Conservation (phyloP, 768 basidiomycete species). For the Xerocomus spinulosus region DNA sequence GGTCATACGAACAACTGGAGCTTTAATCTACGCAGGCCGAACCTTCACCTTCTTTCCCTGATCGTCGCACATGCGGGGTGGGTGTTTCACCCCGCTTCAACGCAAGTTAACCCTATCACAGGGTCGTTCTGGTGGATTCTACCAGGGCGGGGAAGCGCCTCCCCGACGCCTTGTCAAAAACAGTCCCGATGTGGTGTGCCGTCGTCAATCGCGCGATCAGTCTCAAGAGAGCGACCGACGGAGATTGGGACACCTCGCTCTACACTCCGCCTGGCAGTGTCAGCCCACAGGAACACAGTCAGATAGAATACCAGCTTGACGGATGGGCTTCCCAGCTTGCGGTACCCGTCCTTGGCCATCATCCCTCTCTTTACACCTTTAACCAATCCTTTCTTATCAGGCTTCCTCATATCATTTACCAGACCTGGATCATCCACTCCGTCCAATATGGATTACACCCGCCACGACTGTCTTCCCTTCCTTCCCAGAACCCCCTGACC, state of each 20-base stretch:
- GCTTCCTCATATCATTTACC: conserved; percentile 69
- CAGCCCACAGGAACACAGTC: conserved; percentile 70
- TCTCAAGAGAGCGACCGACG: conserved; percentile 9
- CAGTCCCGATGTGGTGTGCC: conserved; percentile 92
- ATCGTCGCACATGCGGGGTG: conserved; percentile 58
- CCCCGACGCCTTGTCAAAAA: conserved; percentile 91
- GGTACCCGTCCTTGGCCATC: conserved; percentile 34
- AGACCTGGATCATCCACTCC: conserved; percentile 55
- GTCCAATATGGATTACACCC: conserved; percentile 88
- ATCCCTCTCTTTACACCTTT: neutral
- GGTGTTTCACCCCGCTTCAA: conserved; percentile 12
- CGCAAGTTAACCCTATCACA: conserved; percentile 24
- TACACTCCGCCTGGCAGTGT: conserved; percentile 71
- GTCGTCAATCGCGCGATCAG: conserved; percentile 69
- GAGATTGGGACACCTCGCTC: conserved; percentile 51
- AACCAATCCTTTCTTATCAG: conserved; percentile 32
- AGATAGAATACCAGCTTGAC: conserved; percentile 64
- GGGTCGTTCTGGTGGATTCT: conserved; percentile 85
- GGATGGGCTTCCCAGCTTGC: conserved; percentile 65
- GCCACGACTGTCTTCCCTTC: conserved; percentile 49
- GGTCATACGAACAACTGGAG: conserved; percentile 83
- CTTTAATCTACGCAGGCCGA: conserved; percentile 80
- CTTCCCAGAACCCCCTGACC: conserved; percentile 21
- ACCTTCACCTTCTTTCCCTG: conserved; percentile 69
- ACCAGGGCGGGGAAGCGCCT: conserved; percentile 91